Percentiles rank a stretch among this genome's conserved stretches.
Conservation (phyloP, 2,329 filamentous ascomycete species). For the Trichoderma aggressivum region DNA sequence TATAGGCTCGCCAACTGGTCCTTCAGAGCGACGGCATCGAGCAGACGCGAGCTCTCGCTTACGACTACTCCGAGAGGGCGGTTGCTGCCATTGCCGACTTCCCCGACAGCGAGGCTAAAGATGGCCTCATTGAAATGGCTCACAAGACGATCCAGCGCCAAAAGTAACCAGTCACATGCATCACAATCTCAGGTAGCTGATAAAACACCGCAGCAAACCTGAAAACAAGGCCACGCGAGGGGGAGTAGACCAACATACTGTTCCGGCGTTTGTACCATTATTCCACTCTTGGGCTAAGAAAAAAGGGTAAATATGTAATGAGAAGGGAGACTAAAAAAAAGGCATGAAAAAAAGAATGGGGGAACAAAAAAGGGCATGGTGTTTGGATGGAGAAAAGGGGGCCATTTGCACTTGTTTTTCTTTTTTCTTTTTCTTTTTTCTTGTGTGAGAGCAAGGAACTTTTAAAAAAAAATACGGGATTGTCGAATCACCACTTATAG, state of each 20-base stretch:
- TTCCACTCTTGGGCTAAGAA: constrained; percentile 1
- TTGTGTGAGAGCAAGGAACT: neutral
- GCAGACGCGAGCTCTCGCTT: constrained; percentile 84
- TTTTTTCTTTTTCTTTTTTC: neutral
- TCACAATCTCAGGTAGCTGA: neutral
- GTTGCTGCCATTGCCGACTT: constrained; percentile 79
- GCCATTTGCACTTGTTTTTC: neutral
- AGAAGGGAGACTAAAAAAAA: neutral
- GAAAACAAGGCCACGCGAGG: neutral
- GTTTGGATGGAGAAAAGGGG: neutral
- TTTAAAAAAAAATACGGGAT: neutral
- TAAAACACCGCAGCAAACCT: neutral
- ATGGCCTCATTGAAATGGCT: constrained; percentile 89
- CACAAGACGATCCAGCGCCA: constrained; percentile 84
- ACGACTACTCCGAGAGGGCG: constrained; percentile 86
- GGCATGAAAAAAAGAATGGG: neutral
- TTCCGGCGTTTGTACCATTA: constrained; percentile 12
- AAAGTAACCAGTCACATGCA: constrained; percentile 56
- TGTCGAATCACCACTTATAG: neutral
- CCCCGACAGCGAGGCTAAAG: constrained; percentile 92
- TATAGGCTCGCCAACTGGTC: constrained; percentile 81
- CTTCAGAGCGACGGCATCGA: constrained; percentile 81
- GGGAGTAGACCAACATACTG: neutral
- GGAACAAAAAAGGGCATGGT: neutral
- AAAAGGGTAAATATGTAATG: neutral